Conservation (phyloP, 83 land plant genomes). For the Picea mariana region DNA sequence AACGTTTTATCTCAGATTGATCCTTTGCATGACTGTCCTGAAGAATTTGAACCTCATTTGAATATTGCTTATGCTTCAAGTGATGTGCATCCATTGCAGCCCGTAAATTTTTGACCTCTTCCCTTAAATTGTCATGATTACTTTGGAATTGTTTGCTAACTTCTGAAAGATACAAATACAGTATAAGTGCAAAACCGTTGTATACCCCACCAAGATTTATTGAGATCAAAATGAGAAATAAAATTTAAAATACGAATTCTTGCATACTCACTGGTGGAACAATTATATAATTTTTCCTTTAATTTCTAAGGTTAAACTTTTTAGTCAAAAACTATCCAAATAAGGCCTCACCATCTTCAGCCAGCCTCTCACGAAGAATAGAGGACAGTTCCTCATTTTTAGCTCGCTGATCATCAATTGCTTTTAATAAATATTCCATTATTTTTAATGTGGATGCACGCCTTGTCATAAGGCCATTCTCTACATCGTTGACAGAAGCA, state of each 20-base stretch:
- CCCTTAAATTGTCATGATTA: slow-evolving; percentile 48
- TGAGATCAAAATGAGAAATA: not conserved
- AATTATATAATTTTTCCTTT: not conserved
- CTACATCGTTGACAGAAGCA: slow-evolving; percentile 33
- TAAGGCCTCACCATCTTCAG: slow-evolving; percentile 56
- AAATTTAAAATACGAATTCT: not conserved
- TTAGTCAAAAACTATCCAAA: not conserved
- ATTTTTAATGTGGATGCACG: slow-evolving; percentile 36
- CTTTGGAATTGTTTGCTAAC: slow-evolving; percentile 52
- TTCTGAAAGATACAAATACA: slow-evolving; percentile 42
- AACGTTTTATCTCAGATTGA: slow-evolving; percentile 59
- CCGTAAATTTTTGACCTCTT: slow-evolving; percentile 54
- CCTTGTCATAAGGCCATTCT: slow-evolving; percentile 40
- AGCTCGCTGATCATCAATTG: slow-evolving; percentile 55
- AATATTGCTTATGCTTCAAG: slow-evolving; percentile 70
- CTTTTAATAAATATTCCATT: slow-evolving; percentile 41
- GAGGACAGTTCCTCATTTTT: slow-evolving; percentile 50
- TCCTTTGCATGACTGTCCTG: slow-evolving; percentile 67
- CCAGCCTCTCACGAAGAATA: slow-evolving; percentile 27
- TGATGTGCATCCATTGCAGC: slow-evolving; percentile 55
- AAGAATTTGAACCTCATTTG: slow-evolving; percentile 44
- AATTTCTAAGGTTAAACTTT: not conserved
- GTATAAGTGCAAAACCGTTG: not conserved
- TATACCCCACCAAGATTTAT: not conserved
- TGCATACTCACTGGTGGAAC: not conserved